phyloP scores from a whole-genome alignment of 2,329 filamentous ascomycete genomes.

The Verticillium dahliae region DNA sequence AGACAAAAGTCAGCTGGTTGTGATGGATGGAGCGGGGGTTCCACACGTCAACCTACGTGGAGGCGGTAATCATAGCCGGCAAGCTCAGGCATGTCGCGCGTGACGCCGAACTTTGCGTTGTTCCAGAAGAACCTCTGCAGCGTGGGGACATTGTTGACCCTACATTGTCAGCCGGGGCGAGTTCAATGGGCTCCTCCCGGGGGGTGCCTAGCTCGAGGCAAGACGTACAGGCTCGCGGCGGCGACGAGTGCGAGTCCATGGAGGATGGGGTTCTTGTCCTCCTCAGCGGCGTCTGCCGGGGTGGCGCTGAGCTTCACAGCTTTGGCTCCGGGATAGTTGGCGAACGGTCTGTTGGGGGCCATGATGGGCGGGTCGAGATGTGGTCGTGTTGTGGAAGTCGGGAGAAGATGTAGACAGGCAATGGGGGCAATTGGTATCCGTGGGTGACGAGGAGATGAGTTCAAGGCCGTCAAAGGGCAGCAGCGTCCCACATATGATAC shows the following conservation, averaged over 20 bases:
- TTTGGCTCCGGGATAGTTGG: conserved; percentile 11
- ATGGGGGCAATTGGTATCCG: neutral
- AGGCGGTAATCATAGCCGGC: conserved; percentile 36
- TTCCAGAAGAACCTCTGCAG: conserved; percentile 62
- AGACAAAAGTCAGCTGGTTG: neutral
- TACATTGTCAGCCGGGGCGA: conserved; percentile 18
- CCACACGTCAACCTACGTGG: conserved; percentile 31
- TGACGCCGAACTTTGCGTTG: conserved; percentile 53
- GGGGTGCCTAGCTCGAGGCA: neutral
- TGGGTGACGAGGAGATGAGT: neutral
- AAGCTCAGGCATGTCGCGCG: conserved; percentile 40
- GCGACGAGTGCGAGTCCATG: conserved; percentile 58
- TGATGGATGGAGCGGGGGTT: no score
- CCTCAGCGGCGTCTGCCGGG: conserved; percentile 7
- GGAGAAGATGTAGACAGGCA: neutral
- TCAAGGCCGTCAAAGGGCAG: no score
- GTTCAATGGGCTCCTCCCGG: neutral
- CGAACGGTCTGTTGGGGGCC: conserved; percentile 11
- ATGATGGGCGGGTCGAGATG: neutral
- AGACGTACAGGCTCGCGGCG: conserved; percentile 52
- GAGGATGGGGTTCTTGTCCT: conserved; percentile 62
- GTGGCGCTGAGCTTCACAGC: conserved; percentile 2
- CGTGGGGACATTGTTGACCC: conserved; percentile 52
- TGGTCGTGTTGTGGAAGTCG: neutral
- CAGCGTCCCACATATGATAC: neutral